These are phyloP conservation scores for Geosmithia putterillii DNA, from an alignment of 2,329 filamentous ascomycete genomes.

Conservation along the genomic window DNA sequence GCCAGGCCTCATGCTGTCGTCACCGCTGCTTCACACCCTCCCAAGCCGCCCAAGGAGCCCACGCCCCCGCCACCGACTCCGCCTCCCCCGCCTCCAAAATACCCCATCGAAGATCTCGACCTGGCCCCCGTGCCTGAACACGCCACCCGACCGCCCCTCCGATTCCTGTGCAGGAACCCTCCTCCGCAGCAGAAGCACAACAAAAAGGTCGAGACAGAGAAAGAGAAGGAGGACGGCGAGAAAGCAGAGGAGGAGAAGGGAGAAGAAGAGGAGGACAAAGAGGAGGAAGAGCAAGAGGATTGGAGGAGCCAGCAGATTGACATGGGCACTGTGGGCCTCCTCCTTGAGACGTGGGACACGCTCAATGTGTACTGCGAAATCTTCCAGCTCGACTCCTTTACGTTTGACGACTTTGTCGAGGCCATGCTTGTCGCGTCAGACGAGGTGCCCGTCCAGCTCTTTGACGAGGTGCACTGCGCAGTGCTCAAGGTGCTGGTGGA, in stretches of 20 bases:
- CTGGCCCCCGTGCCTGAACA: slow-evolving; percentile 44
- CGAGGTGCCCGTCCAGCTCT: slow-evolving; percentile 66
- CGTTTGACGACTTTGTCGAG: slow-evolving; percentile 90
- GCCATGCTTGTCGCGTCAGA: slow-evolving; percentile 68
- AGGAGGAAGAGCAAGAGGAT: no score
- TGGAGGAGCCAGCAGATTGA: slow-evolving; percentile 44
- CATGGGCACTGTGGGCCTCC: slow-evolving; percentile 73
- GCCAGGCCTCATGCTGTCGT: slow-evolving; percentile 7
- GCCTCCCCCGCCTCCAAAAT: slow-evolving; percentile 70
- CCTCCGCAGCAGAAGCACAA: slow-evolving; percentile 18
- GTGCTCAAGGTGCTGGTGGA: slow-evolving; percentile 79
- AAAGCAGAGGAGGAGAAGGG: no score
- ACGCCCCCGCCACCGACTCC: slow-evolving; percentile 52
- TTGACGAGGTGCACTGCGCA: slow-evolving; percentile 85
- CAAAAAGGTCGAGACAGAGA: no score
- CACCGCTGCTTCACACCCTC: not conserved
- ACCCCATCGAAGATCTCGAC: slow-evolving; percentile 90
- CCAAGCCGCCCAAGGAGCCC: slow-evolving; percentile 6
- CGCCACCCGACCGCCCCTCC: slow-evolving; percentile 59
- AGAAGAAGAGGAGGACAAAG: no score
- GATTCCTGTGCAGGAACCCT: slow-evolving; percentile 61
- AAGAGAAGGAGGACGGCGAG: no score
- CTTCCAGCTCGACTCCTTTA: slow-evolving; percentile 90
- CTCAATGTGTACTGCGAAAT: slow-evolving; percentile 97
- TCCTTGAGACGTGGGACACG: slow-evolving; percentile 92